Evolutionary conservation across 208 protist genomes (phyloP).

Genomic region (Acanthamoeba royreba): DNA sequence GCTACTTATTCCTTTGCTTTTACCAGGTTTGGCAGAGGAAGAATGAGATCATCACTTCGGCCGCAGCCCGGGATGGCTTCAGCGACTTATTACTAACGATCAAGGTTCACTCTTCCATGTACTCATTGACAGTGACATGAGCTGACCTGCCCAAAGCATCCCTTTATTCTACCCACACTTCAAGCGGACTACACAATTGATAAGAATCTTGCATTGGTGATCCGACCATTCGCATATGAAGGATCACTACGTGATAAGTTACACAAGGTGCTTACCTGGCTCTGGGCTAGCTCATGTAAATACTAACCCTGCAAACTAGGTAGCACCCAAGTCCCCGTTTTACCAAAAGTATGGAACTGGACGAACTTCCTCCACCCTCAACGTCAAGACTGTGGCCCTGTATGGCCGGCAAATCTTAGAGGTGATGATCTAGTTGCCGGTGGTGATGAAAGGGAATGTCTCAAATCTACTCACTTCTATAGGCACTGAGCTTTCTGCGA

Average conservation of each 20-base stretch:
- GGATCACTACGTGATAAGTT: neutral
- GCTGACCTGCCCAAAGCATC: neutral
- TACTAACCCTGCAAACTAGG: neutral
- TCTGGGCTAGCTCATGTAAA: neutral
- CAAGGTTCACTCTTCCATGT: neutral
- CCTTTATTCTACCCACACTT: neutral
- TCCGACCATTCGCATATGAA: neutral
- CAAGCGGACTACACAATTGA: neutral
- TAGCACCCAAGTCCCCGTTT: neutral
- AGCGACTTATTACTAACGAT: neutral
- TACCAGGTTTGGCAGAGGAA: neutral
- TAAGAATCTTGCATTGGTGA: neutral
- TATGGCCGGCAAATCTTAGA: constrained; percentile 19
- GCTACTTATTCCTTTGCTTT: neutral
- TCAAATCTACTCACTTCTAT: neutral
- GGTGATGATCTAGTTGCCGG: neutral
- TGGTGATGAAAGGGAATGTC: neutral
- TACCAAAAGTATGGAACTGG: neutral
- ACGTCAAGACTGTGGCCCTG: neutral
- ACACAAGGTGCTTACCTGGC: neutral
- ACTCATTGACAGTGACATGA: neutral
- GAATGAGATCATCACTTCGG: neutral
- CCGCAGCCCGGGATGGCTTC: neutral
- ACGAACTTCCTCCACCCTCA: neutral
- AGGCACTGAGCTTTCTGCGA: constrained; percentile 5